Percentiles rank a stretch among this genome's conserved stretches.
Evolutionary conservation across 2,329 filamentous ascomycete genomes (phyloP).

Genomic region (Cladobotryum protrusum): DNA sequence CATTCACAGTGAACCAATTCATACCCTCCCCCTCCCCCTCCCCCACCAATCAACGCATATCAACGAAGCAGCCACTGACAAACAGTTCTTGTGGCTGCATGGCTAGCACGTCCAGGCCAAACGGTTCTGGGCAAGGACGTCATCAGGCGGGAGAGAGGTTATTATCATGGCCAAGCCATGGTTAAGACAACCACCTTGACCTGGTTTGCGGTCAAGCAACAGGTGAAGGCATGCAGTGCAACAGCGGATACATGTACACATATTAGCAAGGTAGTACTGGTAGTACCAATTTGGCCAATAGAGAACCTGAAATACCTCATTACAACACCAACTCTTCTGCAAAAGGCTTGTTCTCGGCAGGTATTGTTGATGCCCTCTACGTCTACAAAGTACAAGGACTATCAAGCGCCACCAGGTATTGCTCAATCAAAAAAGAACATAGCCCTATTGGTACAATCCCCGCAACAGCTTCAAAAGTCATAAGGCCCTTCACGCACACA

Average conservation of each 20-base stretch:
- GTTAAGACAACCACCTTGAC: too few species aligned
- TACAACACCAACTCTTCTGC: too few species aligned
- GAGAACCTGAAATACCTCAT: too few species aligned
- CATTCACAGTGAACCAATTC: too few species aligned
- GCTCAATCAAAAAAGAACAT: neutral
- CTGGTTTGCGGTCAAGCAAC: neutral
- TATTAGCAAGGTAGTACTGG: neutral
- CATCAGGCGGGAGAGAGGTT: slow-evolving; percentile 4
- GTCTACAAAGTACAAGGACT: neutral
- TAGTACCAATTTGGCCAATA: too few species aligned
- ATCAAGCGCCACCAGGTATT: neutral
- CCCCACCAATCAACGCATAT: neutral
- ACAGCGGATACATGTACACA: neutral
- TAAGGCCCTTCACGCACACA: neutral
- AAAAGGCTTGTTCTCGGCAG: too few species aligned
- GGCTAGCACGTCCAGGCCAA: too few species aligned
- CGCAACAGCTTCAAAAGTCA: too few species aligned
- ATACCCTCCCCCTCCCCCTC: too few species aligned
- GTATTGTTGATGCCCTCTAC: neutral
- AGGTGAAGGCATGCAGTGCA: neutral
- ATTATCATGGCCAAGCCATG: slow-evolving; percentile 2
- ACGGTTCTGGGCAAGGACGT: slow-evolving; percentile 1
- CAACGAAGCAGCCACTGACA: neutral
- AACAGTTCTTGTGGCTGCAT: neutral
- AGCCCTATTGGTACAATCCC: too few species aligned